Conservation (phyloP, 768 basidiomycete species). For the Hortiboletus flavorubellus region DNA sequence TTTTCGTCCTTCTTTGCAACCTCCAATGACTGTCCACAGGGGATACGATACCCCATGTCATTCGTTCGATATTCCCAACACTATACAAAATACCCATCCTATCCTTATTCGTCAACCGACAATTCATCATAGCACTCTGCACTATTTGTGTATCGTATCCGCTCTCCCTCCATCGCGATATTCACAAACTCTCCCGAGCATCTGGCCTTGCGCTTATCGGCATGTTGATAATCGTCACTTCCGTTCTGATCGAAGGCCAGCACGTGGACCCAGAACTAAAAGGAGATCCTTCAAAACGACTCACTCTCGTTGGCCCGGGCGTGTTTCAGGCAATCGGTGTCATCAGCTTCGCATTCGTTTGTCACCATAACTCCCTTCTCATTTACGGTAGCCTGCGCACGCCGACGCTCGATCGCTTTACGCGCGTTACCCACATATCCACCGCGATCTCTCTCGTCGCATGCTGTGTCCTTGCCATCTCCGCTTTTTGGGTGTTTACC, state of each 20-base stretch:
- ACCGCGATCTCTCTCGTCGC: slow-evolving; percentile 79
- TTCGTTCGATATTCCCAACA: slow-evolving; percentile 79
- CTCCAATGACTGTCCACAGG: slow-evolving; percentile 39
- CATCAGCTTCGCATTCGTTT: slow-evolving; percentile 95
- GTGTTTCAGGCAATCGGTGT: slow-evolving; percentile 96
- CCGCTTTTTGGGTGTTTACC: slow-evolving; percentile 87
- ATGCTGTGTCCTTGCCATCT: slow-evolving; percentile 81
- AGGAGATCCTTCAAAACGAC: slow-evolving; percentile 72
- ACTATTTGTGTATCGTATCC: slow-evolving; percentile 91
- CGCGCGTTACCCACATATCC: slow-evolving; percentile 89
- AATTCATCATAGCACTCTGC: slow-evolving; percentile 85
- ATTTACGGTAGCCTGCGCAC: slow-evolving; percentile 93
- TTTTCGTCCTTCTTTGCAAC: not conserved
- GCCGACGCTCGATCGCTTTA: slow-evolving; percentile 92
- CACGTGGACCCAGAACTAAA: slow-evolving; percentile 69
- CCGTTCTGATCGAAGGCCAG: slow-evolving; percentile 81
- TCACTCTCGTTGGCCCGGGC: slow-evolving; percentile 73
- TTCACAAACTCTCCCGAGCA: slow-evolving; percentile 93
- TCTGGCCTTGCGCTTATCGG: slow-evolving; percentile 87
- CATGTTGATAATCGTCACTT: slow-evolving; percentile 90
- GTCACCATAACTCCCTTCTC: slow-evolving; percentile 95
- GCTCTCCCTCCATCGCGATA: slow-evolving; percentile 92
- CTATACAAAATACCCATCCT: slow-evolving; percentile 67
- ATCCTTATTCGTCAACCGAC: slow-evolving; percentile 75
- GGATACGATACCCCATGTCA: slow-evolving; percentile 94